Evolutionary conservation across 495 filamentous ascomycete species (phyloP).

Genomic region (Mycothermus thermophilus): DNA sequence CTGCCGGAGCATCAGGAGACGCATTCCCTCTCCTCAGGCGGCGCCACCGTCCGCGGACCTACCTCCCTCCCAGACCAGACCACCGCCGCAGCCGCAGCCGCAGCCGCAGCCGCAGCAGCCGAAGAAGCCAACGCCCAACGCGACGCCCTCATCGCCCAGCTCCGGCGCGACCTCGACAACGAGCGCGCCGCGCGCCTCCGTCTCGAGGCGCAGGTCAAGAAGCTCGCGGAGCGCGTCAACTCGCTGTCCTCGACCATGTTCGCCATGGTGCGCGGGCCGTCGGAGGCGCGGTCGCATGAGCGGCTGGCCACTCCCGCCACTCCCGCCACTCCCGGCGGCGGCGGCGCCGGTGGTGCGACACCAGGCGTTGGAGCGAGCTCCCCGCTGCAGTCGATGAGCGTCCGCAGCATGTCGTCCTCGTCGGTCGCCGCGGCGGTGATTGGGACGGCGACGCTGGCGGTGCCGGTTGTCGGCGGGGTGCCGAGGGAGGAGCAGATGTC

Average conservation of each 20-base stretch:
- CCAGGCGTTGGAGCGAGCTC: background rate
- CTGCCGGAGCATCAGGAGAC: no score
- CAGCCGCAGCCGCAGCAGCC: background rate
- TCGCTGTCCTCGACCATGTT: conserved; percentile 24
- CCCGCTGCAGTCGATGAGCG: conserved; percentile 13
- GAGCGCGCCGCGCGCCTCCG: conserved; percentile 36
- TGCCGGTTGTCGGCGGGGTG: no score
- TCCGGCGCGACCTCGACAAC: conserved; percentile 35
- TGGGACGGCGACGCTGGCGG: conserved; percentile 1
- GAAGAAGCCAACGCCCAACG: no score
- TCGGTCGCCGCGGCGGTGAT: conserved; percentile 4
- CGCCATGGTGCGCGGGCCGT: conserved; percentile 20
- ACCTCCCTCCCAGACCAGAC: no score
- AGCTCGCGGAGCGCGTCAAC: conserved; percentile 31
- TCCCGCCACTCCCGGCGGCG: no score
- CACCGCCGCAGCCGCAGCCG: no score
- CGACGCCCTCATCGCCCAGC: conserved; percentile 25
- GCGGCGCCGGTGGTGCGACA: background rate
- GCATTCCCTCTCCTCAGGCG: no score
- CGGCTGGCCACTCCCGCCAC: conserved; percentile 7
- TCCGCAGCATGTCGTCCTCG: no score
- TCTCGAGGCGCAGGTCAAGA: conserved; percentile 38
- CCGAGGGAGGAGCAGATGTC: conserved; percentile 18
- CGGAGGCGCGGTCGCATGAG: conserved; percentile 16
- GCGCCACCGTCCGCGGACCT: no score